A percentile compares a stretch with the other conserved stretches of the same genome.
Conservation (phyloP, 1,284 basidiomycete genomes). For the Malassezia furfur region DNA sequence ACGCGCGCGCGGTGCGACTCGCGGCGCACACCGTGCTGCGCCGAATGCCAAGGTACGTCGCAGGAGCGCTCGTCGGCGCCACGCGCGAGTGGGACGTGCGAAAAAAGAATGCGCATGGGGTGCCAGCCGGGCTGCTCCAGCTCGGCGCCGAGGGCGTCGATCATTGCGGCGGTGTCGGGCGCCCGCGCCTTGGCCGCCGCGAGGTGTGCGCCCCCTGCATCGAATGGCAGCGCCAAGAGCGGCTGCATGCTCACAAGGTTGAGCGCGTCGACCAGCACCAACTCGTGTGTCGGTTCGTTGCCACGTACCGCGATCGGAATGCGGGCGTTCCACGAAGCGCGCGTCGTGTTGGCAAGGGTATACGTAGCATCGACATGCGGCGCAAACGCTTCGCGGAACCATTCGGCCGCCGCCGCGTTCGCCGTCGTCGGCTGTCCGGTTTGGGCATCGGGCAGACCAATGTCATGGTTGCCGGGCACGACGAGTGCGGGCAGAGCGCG, state of each 20-base stretch:
- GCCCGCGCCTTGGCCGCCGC: slow-evolving; percentile 22
- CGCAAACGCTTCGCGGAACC: slow-evolving; percentile 17
- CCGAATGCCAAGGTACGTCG: slow-evolving; percentile 19
- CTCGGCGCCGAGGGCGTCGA: slow-evolving; percentile 18
- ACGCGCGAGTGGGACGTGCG: slow-evolving; percentile 31
- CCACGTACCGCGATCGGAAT: slow-evolving; percentile 21
- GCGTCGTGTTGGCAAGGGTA: slow-evolving; percentile 17
- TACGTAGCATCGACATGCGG: slow-evolving; percentile 20
- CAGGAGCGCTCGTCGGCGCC: slow-evolving; percentile 10
- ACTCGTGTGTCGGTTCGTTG: slow-evolving; percentile 25
- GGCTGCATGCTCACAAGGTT: slow-evolving; percentile 35
- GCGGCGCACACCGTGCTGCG: slow-evolving; percentile 22
- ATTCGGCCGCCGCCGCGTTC: slow-evolving; percentile 11
- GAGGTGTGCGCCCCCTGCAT: slow-evolving; percentile 4
- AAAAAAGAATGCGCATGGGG: slow-evolving; percentile 27
- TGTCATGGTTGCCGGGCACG: slow-evolving; percentile 33
- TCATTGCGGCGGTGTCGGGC: slow-evolving; percentile 23
- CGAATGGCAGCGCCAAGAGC: slow-evolving; percentile 19
- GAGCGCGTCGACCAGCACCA: slow-evolving; percentile 28
- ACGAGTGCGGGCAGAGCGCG: neutral
- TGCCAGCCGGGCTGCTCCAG: neutral
- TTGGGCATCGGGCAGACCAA: slow-evolving; percentile 21
- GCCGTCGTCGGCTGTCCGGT: neutral
- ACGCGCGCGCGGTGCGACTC: slow-evolving; percentile 17
- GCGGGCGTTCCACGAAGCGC: slow-evolving; percentile 25